Evolutionary conservation across 73 alveolate genomes (phyloP), one percentile per base, ranked within the genome.

Genomic region (Diophrys sp.): DNA sequence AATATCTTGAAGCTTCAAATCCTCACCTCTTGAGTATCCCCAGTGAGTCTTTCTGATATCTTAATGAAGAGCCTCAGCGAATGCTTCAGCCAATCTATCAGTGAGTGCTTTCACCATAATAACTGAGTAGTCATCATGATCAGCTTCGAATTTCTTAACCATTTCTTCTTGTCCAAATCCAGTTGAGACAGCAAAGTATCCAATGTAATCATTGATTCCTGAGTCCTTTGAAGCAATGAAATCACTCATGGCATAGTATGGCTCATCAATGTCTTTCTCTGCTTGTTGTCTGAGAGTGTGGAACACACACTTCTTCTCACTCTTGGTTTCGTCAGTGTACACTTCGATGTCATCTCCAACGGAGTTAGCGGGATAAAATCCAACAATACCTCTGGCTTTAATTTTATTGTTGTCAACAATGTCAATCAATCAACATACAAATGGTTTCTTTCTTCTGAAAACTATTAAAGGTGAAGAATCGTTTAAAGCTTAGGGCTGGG

Each of bases 11-110:
- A 77, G 29, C 23, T 88, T 69, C 81, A 85, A 83, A 25, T 88
- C 81, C 81, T 91, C 97, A 0, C 55, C 83, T 5, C 89, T 69
- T 11, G 92, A 25, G 67, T 87, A 91, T 25, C 97, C 97, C 97
- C 97, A 91, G 67, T 31, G 68, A 28, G 77, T 87, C 54, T 75
- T 70, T 44, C 98, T 76, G 54, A 93, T 92, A 79, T 91, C 90
- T 71, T 54, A 80, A 89, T 93, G 98, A 56, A 93, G 85, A 82
- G 82, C 31, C 78, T 93, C 98, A 8, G 97, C 96, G 77, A 89
- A 91, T 32, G 98, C 98, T 87, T 93, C 98, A 26, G 95, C 98
- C 31, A 93, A 85, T 54, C 98, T 77, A 78, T 93, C 98, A 26
- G 97, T 83, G 54, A 93, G 81, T 18, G 98, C 96, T 88, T 93